Evolutionary conservation across 805 yeast species (phyloP), one percentile per base, ranked within the genome.

Genomic region (Candida hungchunana): DNA sequence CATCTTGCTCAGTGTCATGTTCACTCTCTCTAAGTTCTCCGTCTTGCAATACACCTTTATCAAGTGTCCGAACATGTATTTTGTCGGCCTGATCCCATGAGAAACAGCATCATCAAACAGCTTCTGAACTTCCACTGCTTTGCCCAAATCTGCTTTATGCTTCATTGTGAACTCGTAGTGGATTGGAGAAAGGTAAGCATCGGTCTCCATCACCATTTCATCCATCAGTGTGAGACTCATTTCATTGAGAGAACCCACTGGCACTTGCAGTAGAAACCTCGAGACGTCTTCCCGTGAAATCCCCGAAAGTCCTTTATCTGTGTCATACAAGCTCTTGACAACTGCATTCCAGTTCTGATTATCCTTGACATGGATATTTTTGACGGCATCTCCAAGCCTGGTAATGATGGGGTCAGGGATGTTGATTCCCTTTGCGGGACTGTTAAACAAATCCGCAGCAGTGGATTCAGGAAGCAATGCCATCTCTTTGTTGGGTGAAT

Each of bases 261-360:
- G 77, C 2, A 73, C 67, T 14, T 47, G 53, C 11, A 47, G 40
- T 0, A 71, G 46, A 24, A 73, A 59, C 22, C 48, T 43, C 14
- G 56, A 50, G 4, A 66, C 51, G 11, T 64, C 71, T 8, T 35
- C 23, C 9, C 48, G 40, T 0, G 56, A 18, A 2, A 72, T 21
- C 4, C 44, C 66, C 11, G 28, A 21, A 24, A 73, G 58, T 0
- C 75, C 71, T 5, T 63, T 64, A 7, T 53, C 46, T 5, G 40
- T 44, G 3, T 38, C 8, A 9, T 35, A 17, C 4, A 56, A 24
- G 11, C 52, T 47, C 2, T 27, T 4, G 1, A 58, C 37, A 3
- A 71, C 62, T 29, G 59, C 38, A 4, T 48, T 43, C 79, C 79
- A 73, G 44, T 71, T 63, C 40, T 67, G 72, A 32, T 56, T 44